Base-by-base conservation (phyloP, 179 eudicot species). In the Vitellaria paradoxa region DNA sequence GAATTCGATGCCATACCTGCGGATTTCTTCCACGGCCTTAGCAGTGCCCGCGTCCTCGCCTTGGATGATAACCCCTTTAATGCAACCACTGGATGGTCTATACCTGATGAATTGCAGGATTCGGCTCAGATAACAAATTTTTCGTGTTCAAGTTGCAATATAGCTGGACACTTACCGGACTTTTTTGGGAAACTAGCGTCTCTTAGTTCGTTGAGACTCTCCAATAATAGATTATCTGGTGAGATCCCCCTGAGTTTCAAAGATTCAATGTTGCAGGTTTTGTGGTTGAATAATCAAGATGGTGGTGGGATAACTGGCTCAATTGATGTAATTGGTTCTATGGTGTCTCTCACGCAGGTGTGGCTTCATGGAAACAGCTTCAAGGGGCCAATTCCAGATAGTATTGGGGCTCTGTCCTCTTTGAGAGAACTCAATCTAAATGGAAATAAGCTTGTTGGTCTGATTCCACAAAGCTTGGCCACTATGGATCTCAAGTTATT, bases 311-410 rank as follows among this genome's bases (percentile, higher is more conserved):
- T 91, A 81, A 84, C 59, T 62, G 91, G 96, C 17, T 20, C 96
- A 2, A 91, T 91, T 81, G 90, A 87, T 82, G 83, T 85, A 23
- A 74, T 91, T 69, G 76, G 86, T 37, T 62, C 89, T 52, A 89
- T 91, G 93, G 70, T 81, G 63, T 83, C 79, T 62, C 81, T 89
- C 49, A 65, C 85, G 66, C 78, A 84, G 77, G 77, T 82, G n/a
- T 90, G 93, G 96, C 89, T 91, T 73, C 92, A 91, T 79, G 96
- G 93, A 40, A 91, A 91, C 57, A 81, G 78, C 63, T 90, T 91
- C 67, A 80, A 81, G 0, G 91, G 96, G 21, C 26, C 86, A 4
- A 86, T 91, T 63, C 96, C 96, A 0, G 85, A 78, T 15, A 76
- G 64, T 23, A 86, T 91, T 72, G 93, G 88, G 17, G 60, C 46